Evolutionary conservation across 164 flowering plant genomes (phyloP).

Genomic region (Aristolochia fimbriata): DNA sequence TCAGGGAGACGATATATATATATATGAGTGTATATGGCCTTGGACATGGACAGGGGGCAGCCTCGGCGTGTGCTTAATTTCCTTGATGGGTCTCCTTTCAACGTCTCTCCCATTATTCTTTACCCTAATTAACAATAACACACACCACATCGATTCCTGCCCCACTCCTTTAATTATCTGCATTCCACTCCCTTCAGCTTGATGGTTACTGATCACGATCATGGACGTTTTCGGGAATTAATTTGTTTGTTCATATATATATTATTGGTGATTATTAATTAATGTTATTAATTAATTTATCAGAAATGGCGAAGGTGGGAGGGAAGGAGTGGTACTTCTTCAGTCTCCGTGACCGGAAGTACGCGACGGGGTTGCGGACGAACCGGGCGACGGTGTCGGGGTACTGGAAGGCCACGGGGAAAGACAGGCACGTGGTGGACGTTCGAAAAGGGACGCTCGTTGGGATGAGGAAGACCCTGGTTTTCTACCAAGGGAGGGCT

Average conservation of each 20-base stretch:
- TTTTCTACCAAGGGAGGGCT: conserved; percentile 70
- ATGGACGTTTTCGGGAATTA: no score
- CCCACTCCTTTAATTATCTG: no score
- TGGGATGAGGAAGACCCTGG: conserved; percentile 82
- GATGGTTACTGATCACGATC: not conserved
- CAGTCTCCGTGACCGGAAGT: conserved; percentile 58
- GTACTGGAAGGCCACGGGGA: conserved; percentile 88
- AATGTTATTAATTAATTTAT: not conserved
- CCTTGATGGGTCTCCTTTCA: no score
- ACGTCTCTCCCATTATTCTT: no score
- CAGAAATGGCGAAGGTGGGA: conserved; percentile 65
- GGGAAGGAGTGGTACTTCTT: conserved; percentile 75
- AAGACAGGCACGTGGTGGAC: conserved; percentile 38
- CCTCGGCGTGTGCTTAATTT: no score
- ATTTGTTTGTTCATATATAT: no score
- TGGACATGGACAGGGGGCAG: no score
- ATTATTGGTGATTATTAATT: not conserved
- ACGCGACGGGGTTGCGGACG: conserved; percentile 65
- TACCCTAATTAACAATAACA: no score
- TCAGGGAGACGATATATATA: no score
- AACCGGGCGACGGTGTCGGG: conserved; percentile 67
- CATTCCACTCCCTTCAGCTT: no score
- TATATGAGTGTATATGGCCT: no score
- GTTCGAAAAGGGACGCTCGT: conserved; percentile 32
- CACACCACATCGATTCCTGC: no score